A percentile compares a stretch with the other conserved stretches of the same genome.
These are phyloP conservation scores for Lasiodiplodia theobromae DNA, from an alignment of 2,329 filamentous ascomycete genomes.

Conservation along the genomic window DNA sequence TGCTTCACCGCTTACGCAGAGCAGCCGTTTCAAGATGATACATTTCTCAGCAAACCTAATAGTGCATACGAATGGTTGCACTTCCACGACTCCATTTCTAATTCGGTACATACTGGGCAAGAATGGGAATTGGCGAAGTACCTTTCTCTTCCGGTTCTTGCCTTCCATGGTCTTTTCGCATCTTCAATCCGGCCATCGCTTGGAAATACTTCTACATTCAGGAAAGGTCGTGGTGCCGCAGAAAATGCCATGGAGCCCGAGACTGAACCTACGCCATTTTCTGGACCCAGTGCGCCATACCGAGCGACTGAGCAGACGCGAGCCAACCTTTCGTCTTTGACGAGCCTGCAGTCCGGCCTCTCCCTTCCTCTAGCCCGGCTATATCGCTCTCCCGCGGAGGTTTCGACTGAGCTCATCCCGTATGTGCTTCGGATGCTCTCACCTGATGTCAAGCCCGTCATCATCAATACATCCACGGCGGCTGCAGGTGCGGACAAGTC, in stretches of 20 bases:
- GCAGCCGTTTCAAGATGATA: slow-evolving; percentile 92
- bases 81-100: slow-evolving; percentile 86
- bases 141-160: slow-evolving; percentile 83
- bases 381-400: slow-evolving; percentile 79
- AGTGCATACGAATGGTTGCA: slow-evolving; percentile 92
- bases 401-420: slow-evolving; percentile 83
- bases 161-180: slow-evolving; percentile 91
- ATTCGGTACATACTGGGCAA: slow-evolving; percentile 79
- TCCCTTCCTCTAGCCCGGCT: slow-evolving; percentile 74
- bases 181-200: slow-evolving; percentile 62
- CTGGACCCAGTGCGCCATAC: slow-evolving; percentile 82
- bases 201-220: slow-evolving; percentile 44
- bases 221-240: slow-evolving; percentile 1
- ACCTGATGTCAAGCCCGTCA: slow-evolving; percentile 88
- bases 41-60: slow-evolving; percentile 85
- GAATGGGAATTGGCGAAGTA: slow-evolving; percentile 94
- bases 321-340: slow-evolving; percentile 76
- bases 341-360: slow-evolving; percentile 74
- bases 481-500: slow-evolving; percentile 42
- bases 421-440: slow-evolving; percentile 84
- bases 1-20: slow-evolving; percentile 87
- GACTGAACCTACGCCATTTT: slow-evolving; percentile 67
- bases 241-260: slow-evolving; percentile 43
- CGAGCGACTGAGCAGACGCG: slow-evolving; percentile 81
- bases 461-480: slow-evolving; percentile 76